These are phyloP conservation scores for Hypocreales sp. DNA, from an alignment of 2,329 filamentous ascomycete genomes.

Conservation along the genomic window DNA sequence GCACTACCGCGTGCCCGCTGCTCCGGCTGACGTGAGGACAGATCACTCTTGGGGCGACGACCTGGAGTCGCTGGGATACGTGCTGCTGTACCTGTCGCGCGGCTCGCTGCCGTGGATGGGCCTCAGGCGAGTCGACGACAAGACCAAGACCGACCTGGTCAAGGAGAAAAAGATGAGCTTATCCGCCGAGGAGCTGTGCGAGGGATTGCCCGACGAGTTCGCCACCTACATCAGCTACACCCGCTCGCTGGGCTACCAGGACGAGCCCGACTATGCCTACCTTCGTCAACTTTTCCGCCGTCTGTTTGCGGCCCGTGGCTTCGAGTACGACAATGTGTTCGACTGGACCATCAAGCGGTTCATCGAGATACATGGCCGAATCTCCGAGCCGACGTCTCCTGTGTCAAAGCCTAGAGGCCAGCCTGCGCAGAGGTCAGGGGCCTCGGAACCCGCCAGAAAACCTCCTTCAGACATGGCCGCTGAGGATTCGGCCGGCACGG, in stretches of 20 bases:
- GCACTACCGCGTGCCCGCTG: too few relatives aligned
- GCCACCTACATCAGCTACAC: conserved; percentile 65
- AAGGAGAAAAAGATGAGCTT: conserved; percentile 23
- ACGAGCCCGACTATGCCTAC: conserved; percentile 65
- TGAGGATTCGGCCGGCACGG: too few relatives aligned
- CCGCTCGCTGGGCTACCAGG: conserved; percentile 55
- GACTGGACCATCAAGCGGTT: conserved; percentile 44
- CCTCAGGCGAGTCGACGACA: conserved; percentile 52
- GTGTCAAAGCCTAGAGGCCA: too few relatives aligned
- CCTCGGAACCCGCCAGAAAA: too few relatives aligned
- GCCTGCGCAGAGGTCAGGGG: too few relatives aligned
- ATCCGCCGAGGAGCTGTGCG: conserved; percentile 55
- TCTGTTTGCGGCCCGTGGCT: conserved; percentile 54
- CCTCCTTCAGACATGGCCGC: too few relatives aligned
- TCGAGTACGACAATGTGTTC: conserved; percentile 66
- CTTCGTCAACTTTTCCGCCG: conserved; percentile 63
- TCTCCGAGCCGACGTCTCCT: too few relatives aligned
- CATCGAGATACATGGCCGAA: conserved; percentile 3
- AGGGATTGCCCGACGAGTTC: conserved; percentile 61
- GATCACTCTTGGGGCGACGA: conserved; percentile 98
- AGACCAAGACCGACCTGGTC: conserved; percentile 39
- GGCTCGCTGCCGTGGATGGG: conserved; percentile 51
- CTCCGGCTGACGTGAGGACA: conserved; percentile 26
- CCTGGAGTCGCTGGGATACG: conserved; percentile 97
- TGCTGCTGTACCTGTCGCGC: conserved; percentile 82